Conservation (phyloP, 2,329 filamentous ascomycete genomes). For the Thelonectria rubi region DNA sequence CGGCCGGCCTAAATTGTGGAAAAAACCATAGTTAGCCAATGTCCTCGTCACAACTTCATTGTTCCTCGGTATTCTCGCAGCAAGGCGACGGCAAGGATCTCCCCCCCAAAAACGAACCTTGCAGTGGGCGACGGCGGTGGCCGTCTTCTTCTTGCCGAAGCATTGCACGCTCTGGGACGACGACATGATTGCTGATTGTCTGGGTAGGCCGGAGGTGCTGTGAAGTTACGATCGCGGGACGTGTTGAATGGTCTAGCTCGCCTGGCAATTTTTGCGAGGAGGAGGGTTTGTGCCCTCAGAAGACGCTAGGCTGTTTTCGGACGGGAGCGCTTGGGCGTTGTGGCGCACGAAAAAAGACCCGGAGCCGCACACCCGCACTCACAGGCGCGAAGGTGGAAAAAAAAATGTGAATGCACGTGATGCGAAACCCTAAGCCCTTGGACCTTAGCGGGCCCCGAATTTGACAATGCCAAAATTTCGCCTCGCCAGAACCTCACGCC, state of each 20-base stretch:
- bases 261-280: conserved; percentile 36
- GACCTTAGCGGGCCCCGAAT: conserved; percentile 38
- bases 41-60: background rate
- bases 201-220: conserved; percentile 38
- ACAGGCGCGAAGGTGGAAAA: too few species aligned
- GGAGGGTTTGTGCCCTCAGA: conserved; percentile 48
- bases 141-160: conserved; percentile 99
- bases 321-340: conserved; percentile 17
- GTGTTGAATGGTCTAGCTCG: conserved; percentile 39
- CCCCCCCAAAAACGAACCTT: conserved; percentile 67
- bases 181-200: conserved; percentile 70
- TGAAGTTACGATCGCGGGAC: conserved; percentile 36
- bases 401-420: conserved; percentile 43
- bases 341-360: conserved; percentile 5
- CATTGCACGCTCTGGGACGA: conserved; percentile 87
- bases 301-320: conserved; percentile 42
- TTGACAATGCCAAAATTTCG: conserved; percentile 50
- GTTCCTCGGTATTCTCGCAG: conserved; percentile 2
- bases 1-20: conserved; percentile 50
- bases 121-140: conserved; percentile 90
- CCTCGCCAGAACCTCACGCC: conserved; percentile 47
- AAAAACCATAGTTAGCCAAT: conserved; percentile 42
- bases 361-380: too few species aligned
- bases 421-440: conserved; percentile 48
- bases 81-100: conserved; percentile 5